Conservation (phyloP, 441 rosid genomes). For the Dalechampia spathulata region DNA sequence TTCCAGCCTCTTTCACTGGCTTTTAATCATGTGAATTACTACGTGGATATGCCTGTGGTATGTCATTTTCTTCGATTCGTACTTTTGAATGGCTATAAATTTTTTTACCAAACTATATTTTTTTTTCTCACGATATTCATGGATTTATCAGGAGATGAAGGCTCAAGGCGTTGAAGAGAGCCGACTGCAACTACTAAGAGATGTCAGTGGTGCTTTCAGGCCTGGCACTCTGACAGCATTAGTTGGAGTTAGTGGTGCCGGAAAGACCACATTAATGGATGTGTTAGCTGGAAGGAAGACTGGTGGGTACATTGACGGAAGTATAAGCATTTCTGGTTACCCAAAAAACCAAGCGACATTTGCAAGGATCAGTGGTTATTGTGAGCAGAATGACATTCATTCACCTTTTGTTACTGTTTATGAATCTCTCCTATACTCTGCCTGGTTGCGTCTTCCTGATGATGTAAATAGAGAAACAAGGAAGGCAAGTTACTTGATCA, state of each 20-base stretch:
- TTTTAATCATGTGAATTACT: slow-evolving; percentile 44
- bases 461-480: slow-evolving; percentile 41
- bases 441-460: slow-evolving; percentile 63
- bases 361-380: slow-evolving; percentile 67
- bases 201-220: slow-evolving; percentile 66
- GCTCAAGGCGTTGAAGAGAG: slow-evolving; percentile 40
- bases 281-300: slow-evolving; percentile 79
- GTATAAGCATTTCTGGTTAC: slow-evolving; percentile 62
- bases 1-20: slow-evolving; percentile 45
- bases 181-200: slow-evolving; percentile 45
- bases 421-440: slow-evolving; percentile 62
- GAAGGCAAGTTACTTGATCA: slow-evolving; percentile 28
- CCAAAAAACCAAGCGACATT: slow-evolving; percentile 67
- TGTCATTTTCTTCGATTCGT: slow-evolving; percentile 10
- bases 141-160: slow-evolving; percentile 51
- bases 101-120: no score
- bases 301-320: slow-evolving; percentile 60
- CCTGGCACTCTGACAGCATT: slow-evolving; percentile 68
- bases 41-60: slow-evolving; percentile 57
- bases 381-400: slow-evolving; percentile 77
- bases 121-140: not conserved
- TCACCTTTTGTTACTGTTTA: slow-evolving; percentile 62
- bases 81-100: no score
- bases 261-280: slow-evolving; percentile 80
- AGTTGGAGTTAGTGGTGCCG: slow-evolving; percentile 81